Base-by-base conservation (phyloP, 768 basidiomycete species). In the Agrocybe praecox region DNA sequence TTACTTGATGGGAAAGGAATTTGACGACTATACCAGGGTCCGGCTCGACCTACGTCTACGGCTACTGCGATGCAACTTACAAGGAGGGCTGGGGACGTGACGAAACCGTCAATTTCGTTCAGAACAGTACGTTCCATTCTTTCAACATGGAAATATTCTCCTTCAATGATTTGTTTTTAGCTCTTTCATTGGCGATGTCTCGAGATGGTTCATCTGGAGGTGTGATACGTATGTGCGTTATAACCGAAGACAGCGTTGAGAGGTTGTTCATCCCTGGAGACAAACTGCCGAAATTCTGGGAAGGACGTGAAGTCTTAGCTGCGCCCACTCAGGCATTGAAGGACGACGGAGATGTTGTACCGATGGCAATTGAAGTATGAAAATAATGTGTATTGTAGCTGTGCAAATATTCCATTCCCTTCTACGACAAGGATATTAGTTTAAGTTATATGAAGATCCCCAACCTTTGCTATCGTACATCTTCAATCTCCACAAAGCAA, bases 61-160 rank as follows among this genome's bases (percentile, higher is more conserved):
- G 96, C 51, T 98, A 98, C 76, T 98, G 97, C 65, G 97, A 99
- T 71, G 94, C 97, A n/a, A 98, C 95, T 23, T 99, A 90, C 70
- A 76, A 87, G 72, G 96, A 98, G 24, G 93, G 91, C 15, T 96
- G 93, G 95, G 86, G 84, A 7, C 83, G 83, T 63, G 92, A 94
- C 36, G 86, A 98, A 75, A 97, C 95, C 0, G 76, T 99, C 54
- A 80, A 96, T 34, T 98, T 99, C 68, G 96, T 98, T 57, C 91
- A 86, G 77, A 97, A 98, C 75, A 94, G 96, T 97, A 68, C 56
- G 92, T 82, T 46, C 48, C 8, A 32, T 55, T 36, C 18, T 44
- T 22, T 50, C 29, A 36, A 49, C 24, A 18, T 42, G 58, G 22
- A 56, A 56, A 19, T 18, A 55, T 45, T 23, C 34, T 42, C 55